Evolutionary conservation across 73 alveolate species (phyloP).

Genomic region (Durusdinium trenchii): DNA sequence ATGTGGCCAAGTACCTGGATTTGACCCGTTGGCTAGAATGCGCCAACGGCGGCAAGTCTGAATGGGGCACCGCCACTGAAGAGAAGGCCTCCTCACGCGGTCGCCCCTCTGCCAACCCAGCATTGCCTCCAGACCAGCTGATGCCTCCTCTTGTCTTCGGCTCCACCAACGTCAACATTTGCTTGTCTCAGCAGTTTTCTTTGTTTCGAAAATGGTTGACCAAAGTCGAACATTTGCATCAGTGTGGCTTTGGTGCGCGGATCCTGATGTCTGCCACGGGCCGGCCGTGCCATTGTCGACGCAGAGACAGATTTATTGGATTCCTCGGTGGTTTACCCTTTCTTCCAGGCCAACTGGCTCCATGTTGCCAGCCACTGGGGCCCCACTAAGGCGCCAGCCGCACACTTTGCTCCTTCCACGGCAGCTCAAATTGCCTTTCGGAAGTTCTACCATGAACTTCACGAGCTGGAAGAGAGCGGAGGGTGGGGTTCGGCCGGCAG

Average conservation of each 20-base stretch:
- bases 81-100: too few species aligned
- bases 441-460: not conserved
- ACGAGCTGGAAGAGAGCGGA: not conserved
- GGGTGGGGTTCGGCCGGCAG: slow-evolving; percentile 23
- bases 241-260: slow-evolving; percentile 45
- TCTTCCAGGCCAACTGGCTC: not conserved
- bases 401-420: not conserved
- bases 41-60: slow-evolving; percentile 40
- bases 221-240: not conserved
- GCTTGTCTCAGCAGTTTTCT: slow-evolving; percentile 36
- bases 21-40: slow-evolving; percentile 15
- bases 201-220: slow-evolving; percentile 13
- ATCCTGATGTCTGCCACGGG: slow-evolving; percentile 11
- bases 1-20: not conserved
- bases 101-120: too few species aligned
- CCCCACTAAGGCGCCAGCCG: not conserved
- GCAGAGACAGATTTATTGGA: not conserved
- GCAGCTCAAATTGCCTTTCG: not conserved
- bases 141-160: not conserved
- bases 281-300: slow-evolving; percentile 28
- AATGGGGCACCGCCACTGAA: slow-evolving; percentile 5
- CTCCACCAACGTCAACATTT: not conserved
- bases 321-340: not conserved
- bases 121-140: too few species aligned
- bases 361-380: not conserved